These are phyloP conservation scores for Aphanomyces astaci DNA, from an alignment of 352 stramenopile species.

Conservation along the genomic window DNA sequence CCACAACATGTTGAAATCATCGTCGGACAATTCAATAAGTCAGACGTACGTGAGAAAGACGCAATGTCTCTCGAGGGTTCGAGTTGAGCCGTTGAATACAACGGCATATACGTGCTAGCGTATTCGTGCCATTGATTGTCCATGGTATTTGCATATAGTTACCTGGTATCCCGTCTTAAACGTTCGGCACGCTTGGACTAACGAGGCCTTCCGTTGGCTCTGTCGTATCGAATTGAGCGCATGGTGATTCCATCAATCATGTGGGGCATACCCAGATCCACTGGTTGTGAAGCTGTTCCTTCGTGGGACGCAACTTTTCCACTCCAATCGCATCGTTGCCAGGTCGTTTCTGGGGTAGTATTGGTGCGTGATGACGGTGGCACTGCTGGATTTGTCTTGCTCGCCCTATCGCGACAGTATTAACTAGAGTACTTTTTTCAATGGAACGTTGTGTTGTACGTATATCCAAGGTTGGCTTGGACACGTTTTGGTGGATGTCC, in stretches of 20 bases:
- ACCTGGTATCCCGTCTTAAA: not conserved
- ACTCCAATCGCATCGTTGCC: not conserved
- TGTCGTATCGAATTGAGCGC: not conserved
- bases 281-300: not conserved
- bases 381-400: not conserved
- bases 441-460: not conserved
- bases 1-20: too few relatives aligned
- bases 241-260: not conserved
- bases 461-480: not conserved
- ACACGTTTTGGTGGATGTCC: not conserved
- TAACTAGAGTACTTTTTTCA: not conserved
- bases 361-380: not conserved
- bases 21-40: too few relatives aligned
- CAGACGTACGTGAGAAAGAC: slow-evolving; percentile 1
- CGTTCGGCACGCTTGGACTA: not conserved
- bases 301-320: not conserved
- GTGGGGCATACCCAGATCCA: not conserved
- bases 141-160: not conserved
- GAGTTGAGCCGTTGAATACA: not conserved
- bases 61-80: not conserved
- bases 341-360: too few relatives aligned
- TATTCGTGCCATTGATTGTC: not conserved
- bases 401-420: not conserved
- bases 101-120: slow-evolving; percentile 8
- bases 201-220: not conserved